Percentiles rank a stretch among this genome's conserved stretches.
Evolutionary conservation across 441 rosid genomes (phyloP).

Genomic region (Pelargonium cotyledonis): DNA sequence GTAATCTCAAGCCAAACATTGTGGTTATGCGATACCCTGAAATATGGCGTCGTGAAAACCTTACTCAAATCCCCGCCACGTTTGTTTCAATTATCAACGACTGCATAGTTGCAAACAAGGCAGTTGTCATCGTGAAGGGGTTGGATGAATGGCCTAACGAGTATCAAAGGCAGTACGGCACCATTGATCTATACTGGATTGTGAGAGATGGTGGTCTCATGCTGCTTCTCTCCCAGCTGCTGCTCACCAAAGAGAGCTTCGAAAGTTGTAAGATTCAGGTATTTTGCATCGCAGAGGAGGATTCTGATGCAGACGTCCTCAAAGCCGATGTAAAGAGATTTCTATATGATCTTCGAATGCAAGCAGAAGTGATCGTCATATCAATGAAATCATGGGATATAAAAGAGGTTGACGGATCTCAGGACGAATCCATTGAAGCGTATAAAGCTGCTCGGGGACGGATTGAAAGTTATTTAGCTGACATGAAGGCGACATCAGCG

Average conservation of each 20-base stretch:
- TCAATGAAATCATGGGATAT: conserved; percentile 92
- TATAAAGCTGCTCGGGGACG: conserved; percentile 69
- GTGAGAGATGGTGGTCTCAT: conserved; percentile 97
- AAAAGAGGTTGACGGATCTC: conserved; percentile 44
- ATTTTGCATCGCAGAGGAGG: conserved; percentile 96
- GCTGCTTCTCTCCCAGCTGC: conserved; percentile 98
- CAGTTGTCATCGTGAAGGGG: conserved; percentile 95
- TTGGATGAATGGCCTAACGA: conserved; percentile 99
- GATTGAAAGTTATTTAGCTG: conserved; percentile 55
- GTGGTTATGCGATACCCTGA: conserved; percentile 98
- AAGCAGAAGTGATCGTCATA: conserved; percentile 90
- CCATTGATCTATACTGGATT: conserved; percentile 96
- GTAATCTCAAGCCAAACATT: conserved; percentile 94
- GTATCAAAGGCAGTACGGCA: conserved; percentile 93
- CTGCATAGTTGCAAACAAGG: conserved; percentile 96
- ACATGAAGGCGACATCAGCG: conserved; percentile 49
- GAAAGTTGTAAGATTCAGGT: conserved; percentile 98
- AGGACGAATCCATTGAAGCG: conserved; percentile 77
- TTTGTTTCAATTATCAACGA: conserved; percentile 91
- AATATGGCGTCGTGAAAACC: conserved; percentile 95
- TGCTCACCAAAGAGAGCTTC: conserved; percentile 92
- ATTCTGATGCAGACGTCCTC: conserved; percentile 86
- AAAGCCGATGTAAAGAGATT: conserved; percentile 95
- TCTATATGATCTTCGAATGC: conserved; percentile 96
- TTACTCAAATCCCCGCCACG: conserved; percentile 81